Conservation (phyloP, 257 asterid genomes). For the Gentiana straminea region DNA sequence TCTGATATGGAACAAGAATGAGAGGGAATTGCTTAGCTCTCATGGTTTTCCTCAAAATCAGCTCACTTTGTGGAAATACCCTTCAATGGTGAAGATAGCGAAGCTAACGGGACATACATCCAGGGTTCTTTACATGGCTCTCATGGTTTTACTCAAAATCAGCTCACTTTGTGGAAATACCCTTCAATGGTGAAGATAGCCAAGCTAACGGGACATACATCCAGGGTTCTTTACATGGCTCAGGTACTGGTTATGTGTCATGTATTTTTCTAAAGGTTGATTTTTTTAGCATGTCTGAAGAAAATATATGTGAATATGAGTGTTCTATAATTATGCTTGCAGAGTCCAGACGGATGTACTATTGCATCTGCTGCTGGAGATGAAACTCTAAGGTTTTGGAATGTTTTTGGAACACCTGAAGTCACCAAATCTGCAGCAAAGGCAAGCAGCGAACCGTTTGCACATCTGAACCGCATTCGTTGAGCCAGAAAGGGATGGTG, state of each 20-base stretch:
- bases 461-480: constrained; percentile 73
- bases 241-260: constrained; percentile 15
- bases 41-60: constrained; percentile 92
- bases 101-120: constrained; percentile 95
- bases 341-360: constrained; percentile 94
- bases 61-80: constrained; percentile 94
- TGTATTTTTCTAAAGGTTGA: too few species aligned
- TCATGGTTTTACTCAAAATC: constrained; percentile 88
- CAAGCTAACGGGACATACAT: constrained; percentile 90
- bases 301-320: too few species aligned
- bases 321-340: not conserved
- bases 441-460: constrained; percentile 65
- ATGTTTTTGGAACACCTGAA: constrained; percentile 85
- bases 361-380: constrained; percentile 98
- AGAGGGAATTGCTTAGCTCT: constrained; percentile 79
- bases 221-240: constrained; percentile 85
- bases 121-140: constrained; percentile 83
- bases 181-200: constrained; percentile 92
- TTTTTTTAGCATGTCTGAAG: too few species aligned
- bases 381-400: constrained; percentile 88
- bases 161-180: constrained; percentile 93
- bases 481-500: constrained; percentile 8
- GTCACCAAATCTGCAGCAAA: constrained; percentile 67
- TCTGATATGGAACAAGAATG: constrained; percentile 85
- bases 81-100: constrained; percentile 84